Evolutionary conservation across 2,329 filamentous ascomycete species (phyloP).

Genomic region (Ascochyta rabiei): DNA sequence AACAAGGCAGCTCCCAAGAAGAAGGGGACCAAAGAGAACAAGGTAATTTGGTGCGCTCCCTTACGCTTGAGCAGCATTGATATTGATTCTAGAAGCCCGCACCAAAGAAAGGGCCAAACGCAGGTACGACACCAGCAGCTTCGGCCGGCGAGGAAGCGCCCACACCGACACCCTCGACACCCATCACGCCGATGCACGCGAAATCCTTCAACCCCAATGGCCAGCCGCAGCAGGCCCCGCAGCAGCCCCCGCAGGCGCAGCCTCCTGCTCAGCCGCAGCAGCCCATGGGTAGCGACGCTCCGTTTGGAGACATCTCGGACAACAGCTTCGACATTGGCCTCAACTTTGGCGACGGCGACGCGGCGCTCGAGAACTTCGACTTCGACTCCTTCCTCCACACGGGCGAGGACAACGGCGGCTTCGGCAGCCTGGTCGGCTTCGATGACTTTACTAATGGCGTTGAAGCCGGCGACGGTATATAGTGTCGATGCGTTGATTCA

Average conservation of each 20-base stretch:
- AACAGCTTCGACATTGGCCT: slow-evolving; percentile 51
- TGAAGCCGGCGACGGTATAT: slow-evolving; percentile 38
- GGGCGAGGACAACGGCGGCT: slow-evolving; percentile 51
- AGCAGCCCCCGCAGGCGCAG: slow-evolving; percentile 40
- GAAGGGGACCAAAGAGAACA: slow-evolving; percentile 71
- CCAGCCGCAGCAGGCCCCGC: slow-evolving; percentile 24
- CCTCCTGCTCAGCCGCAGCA: slow-evolving; percentile 40
- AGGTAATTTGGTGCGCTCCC: slow-evolving; percentile 60
- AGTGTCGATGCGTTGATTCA: background rate
- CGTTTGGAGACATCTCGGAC: slow-evolving; percentile 51
- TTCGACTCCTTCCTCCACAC: slow-evolving; percentile 71
- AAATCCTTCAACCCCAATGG: slow-evolving; percentile 50
- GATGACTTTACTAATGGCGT: slow-evolving; percentile 45
- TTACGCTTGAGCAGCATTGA: slow-evolving; percentile 38
- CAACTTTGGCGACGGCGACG: slow-evolving; percentile 56
- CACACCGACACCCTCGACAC: slow-evolving; percentile 56
- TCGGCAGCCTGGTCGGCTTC: slow-evolving; percentile 41
- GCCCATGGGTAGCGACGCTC: slow-evolving; percentile 46
- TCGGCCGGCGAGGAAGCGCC: slow-evolving; percentile 53
- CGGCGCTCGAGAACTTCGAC: slow-evolving; percentile 72
- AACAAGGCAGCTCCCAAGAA: slow-evolving; percentile 80
- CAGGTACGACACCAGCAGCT: slow-evolving; percentile 51
- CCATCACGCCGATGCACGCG: slow-evolving; percentile 54
- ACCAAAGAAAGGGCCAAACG: slow-evolving; percentile 48
- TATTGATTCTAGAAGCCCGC: slow-evolving; percentile 49